Evolutionary conservation across 805 yeast species (phyloP), one percentile per base, ranked within the genome.

Genomic region (Candida alai): DNA sequence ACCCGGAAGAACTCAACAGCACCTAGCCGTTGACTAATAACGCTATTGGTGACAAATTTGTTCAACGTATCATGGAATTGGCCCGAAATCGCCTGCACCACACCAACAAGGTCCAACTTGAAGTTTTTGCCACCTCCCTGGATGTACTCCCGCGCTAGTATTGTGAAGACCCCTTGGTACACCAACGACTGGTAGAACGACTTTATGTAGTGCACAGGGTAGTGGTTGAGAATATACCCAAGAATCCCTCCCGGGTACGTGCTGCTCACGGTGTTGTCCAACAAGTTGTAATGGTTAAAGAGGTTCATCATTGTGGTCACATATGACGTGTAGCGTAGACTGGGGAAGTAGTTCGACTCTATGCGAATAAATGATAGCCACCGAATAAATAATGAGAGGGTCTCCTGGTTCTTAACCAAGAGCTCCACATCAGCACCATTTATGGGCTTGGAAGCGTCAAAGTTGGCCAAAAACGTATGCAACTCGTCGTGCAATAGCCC

Each of bases 261-360:
- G 14, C 17, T 6, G 3, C 21, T 20, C 24, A 15, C 20, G 9
- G 13, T 4, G 4, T 44, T 45, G 36, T 51, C 51, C 22, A 59
- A 27, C 15, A 33, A 30, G 20, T 33, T 22, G 30, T 52, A 56
- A 30, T 47, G 54, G 36, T 58, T 58, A 32, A 54, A 54, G 15
- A 47, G 14, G 19, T 48, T 41, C 14, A 49, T 12, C 44, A 59
- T 48, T 2, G 55, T 24, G 10, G 62, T 52, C n/a, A 52, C 18
- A 39, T 51, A 57, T 14, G 55, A 44, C 3, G 52, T 36, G 33
- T 45, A 56, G 19, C 61, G 32, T 26, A 59, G 43, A 10, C 56
- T 44, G 1, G 65, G 60, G 33, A 55, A 59, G 41, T 59, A 52
- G 12, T 41, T 44, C 3, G 43, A 31, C 35, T 58, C 65, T 10